Evolutionary conservation across 352 stramenopile species (phyloP), one percentile per base, ranked within the genome.

Genomic region (Phytopythium boreale): DNA sequence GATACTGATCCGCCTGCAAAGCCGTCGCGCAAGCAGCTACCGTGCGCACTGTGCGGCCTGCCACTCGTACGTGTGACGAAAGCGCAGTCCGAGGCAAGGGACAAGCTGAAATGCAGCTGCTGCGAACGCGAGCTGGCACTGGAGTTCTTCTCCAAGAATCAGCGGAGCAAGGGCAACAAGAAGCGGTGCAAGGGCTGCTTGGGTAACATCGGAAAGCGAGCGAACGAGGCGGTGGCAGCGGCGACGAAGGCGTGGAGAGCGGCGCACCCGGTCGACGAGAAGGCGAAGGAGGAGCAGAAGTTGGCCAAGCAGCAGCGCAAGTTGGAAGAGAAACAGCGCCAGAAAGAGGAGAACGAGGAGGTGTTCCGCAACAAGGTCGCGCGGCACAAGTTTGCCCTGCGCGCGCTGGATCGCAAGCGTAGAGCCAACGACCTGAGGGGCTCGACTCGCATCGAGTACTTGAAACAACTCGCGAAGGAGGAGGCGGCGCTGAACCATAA

Each of bases 291-390:
- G n/a, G 12, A 49, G 1, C 41, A 37, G 1, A 58, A 43, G 22
- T 17, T 47, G 53, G 39, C 67, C 10, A 75, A 64, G 26, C 61
- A 37, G 22, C 52, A 31, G 0, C 4, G 49, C 20, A 51, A 67
- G 43, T 11, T 17, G 11, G 56, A 22, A n/a, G 34, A 41, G 19
- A 44, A 22, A 14, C 17, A 47, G 4, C 10, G 4, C 1, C 15
- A 22, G 4, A 34, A 51, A 41, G 41, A 52, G 4, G 34, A 60
- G 34, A 34, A 31, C 10, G 2, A 12, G 15, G 57, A 34, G 8
- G 52, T 72, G 31, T 74, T 77, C 34, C 31, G 34, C 43, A 77
- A 72, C 47, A 56, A 62, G 51, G 70, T 77, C 20, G 67, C 49
- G 52, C 59, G 70, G 3, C 31, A 75, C 36, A 71, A 64, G 60